Base-by-base conservation (phyloP, 176 grass and related monocot genomes). In the Phoenix dactylifera region DNA sequence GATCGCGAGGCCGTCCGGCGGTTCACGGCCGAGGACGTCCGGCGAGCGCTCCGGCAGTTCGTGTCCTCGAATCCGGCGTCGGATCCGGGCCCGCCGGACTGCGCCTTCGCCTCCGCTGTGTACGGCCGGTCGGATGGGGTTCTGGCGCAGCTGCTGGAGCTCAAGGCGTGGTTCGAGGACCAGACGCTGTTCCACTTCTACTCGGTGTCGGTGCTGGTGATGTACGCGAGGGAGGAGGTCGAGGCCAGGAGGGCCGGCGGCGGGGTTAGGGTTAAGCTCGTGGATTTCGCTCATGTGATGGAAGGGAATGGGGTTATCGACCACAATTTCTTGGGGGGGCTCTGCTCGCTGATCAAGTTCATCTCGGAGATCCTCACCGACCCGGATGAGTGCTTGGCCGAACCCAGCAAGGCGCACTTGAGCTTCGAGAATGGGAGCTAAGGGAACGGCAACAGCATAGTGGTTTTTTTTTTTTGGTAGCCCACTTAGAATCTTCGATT, bases 111-210 rank as follows among this genome's bases (percentile, higher is more conserved):
- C 0, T 60, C 75, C 20, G 82, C 62, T 9, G 81, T 97, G 18
- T 88, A 91, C 49, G 87, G 76, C 16, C 81, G 84, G 3, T 56
- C 80, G 14, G 74, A 76, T 5, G 84, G 83, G 1, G 67, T 97
- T 51, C 22, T 97, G 22, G 79, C 84, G 19, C 87, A 91, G 78
- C 70, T 97, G 72, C 49, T 57, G 15, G 81, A 97, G 69, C 76
- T 97, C 3, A 97, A 91, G 78, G 71, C 68, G 48, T 97, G 93
- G 93, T 97, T 97, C 32, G 87, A 91, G 62, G 78, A 76, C 73
- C 84, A 97, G 63, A 88, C 87, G 10, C 9, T 97, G 22, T 97
- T 85, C 87, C 87, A 85, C 58, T 97, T 97, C 73, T 91, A 91
- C 70, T 91, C 87, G 30, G 74, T 72, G n/a, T 97, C 93, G 0